Base-by-base conservation (phyloP, 2,329 filamentous ascomycete genomes). In the Ceratocystis destructans region DNA sequence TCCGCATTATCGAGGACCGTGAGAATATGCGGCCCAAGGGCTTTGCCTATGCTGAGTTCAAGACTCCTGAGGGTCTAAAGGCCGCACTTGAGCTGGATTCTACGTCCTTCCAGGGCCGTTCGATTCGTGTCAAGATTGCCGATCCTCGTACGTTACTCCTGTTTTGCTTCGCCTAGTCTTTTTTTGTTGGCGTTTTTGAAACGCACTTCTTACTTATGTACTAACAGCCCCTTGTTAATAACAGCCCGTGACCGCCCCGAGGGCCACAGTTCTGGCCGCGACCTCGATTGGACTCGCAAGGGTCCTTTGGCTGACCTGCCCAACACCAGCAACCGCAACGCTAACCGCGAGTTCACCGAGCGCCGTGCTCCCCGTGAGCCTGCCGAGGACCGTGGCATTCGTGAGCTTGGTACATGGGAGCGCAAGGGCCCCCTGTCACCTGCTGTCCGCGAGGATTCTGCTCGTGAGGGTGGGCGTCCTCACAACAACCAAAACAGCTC, bases 11-110 rank as follows among this genome's bases (percentile, higher is more conserved):
- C 70, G 93, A 96, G 79, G 95, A 99, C 77, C 94, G 93, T 74
- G 82, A 96, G 75, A 88, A 94, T 74, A 86, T 88, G 76, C 91
- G 92, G 73, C 94, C 94, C 70, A 99, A 99, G 81, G 94, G 94
- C 62, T 99, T 99, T 73, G 94, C 93, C 69, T 99, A 99, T 75
- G 93, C 96, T 70, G 94, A 99, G 76, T 99, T 99, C 73, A 85
- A 82, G 70, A 87, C 85, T 64, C 79, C 94, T 57, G 93, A 97
- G 62, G 93, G 93, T 68, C 80, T 99, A 73, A 95, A 96, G 80
- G 88, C 91, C 77, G 94, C 94, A 66, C 83, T 99, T 70, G 84
- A 86, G 68, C 83, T 94, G 69, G 92, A 92, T 73, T 89, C 90
- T 72, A 81, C 85, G 69, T 86, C 84, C 68, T 92, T 97, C 76